Evolutionary conservation across 805 yeast genomes (phyloP), one percentile per base, ranked within the genome.

Genomic region (Lachancea lanzarotensis): DNA sequence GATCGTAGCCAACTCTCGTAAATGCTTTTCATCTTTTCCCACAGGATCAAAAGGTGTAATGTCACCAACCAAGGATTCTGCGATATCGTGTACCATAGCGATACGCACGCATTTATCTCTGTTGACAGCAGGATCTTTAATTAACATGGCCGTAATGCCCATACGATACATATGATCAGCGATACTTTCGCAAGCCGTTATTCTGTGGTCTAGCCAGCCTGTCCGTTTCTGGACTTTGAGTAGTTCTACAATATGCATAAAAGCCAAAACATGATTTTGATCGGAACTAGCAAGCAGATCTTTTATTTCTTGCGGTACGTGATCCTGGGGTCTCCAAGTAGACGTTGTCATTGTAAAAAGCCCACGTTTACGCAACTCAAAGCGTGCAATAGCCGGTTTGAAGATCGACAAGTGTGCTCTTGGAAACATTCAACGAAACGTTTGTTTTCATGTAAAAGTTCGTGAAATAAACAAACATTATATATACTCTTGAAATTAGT

Each of bases 121-220:
- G 63, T 85, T 79, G 27, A 84, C 70, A 2, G 69, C 65, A n/a
- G 65, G 63, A 41, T 73, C 66, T 25, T 68, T 65, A 35, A 87
- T 73, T 19, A 88, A 64, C 83, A 89, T 78, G 18, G 91, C 72
- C 35, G 88, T 78, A 17, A 90, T 70, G 4, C 88, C 79, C 96
- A 91, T 90, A 46, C 98, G 73, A 62, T 91, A 90, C 96, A 90
- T 90, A 64, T 91, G 97, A 65, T 90, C 97, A n/a, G 87, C 76
- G 42, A 89, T 88, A 42, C 84, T 77, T 64, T 88, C 75, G 52
- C 74, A 69, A 2, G 62, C 57, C 2, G 45, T 38, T 19, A 71
- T 60, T 11, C 62, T 66, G 56, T 78, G 79, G 59, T 88, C 91
- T 17, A 91, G 65, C 98, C 98, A 91, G 2, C 98, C 98, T 0